Evolutionary conservation across 257 asterid genomes (phyloP).

Genomic region (Knoxia roxburghii): DNA sequence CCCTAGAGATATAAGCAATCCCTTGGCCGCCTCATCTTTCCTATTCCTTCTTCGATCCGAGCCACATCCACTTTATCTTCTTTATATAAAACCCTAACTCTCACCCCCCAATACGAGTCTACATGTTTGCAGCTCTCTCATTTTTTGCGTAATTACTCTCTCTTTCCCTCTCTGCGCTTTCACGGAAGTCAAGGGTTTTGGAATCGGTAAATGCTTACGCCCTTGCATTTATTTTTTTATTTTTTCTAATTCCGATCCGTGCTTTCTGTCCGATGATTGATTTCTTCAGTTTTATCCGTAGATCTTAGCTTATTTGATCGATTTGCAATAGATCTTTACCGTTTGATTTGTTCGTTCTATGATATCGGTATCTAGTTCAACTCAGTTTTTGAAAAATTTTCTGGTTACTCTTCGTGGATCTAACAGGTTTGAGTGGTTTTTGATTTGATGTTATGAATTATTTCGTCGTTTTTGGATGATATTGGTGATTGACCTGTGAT

Average conservation of each 20-base stretch:
- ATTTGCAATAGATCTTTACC: not conserved
- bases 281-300: not conserved
- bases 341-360: not conserved
- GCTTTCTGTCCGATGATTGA: not conserved
- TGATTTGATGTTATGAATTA: not conserved
- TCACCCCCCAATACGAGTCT: not conserved
- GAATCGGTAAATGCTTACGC: constrained; percentile 17
- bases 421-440: not conserved
- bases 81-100: constrained; percentile 19
- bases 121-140: not conserved
- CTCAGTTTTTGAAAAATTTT: not conserved
- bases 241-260: not conserved
- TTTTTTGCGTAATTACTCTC: not conserved
- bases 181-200: not conserved
- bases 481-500: not conserved
- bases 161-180: not conserved
- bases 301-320: not conserved
- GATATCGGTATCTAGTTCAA: not conserved
- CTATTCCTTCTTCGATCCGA: not conserved
- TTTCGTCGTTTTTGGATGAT: not conserved
- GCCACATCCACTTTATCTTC: not conserved
- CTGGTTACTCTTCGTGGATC: not conserved
- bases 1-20: constrained; percentile 20
- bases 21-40: constrained; percentile 21
- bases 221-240: not conserved